phyloP scores from a whole-genome alignment of 768 basidiomycete genomes.

The Phaeotremella skinneri region DNA sequence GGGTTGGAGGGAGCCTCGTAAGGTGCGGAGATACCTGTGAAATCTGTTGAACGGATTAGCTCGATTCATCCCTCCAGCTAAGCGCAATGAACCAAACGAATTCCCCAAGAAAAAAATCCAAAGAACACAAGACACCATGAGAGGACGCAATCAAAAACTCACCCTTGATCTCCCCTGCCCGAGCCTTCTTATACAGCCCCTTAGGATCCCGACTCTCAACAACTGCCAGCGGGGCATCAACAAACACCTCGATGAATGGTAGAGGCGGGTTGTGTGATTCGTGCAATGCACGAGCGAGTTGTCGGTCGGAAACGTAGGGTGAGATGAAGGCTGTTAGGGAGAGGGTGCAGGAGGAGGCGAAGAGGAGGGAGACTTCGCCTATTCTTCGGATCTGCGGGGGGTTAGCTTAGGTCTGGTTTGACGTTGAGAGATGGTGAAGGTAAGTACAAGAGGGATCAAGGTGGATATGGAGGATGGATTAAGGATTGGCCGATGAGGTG shows the following conservation, averaged over 20 bases:
- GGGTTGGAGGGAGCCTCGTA: conserved; percentile 83
- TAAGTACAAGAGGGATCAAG: no score
- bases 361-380: conserved; percentile 93
- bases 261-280: conserved; percentile 60
- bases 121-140: no score
- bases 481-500: neutral
- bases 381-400: conserved; percentile 89
- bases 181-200: conserved; percentile 93
- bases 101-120: no score
- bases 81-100: no score
- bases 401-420: neutral
- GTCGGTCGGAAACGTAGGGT: conserved; percentile 86
- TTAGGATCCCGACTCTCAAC: conserved; percentile 95
- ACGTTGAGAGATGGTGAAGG: neutral
- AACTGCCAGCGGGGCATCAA: conserved; percentile 84
- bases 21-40: conserved; percentile 95
- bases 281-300: conserved; percentile 77
- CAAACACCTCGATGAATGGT: conserved; percentile 88
- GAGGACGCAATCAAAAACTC: no score
- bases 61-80: no score
- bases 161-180: conserved; percentile 96
- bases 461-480: neutral
- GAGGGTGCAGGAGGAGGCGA: conserved; percentile 81
- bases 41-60: conserved; percentile 60
- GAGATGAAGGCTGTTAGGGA: conserved; percentile 97